Conservation (phyloP, 805 yeast species). For the Teunomyces barrocoloradensis region DNA sequence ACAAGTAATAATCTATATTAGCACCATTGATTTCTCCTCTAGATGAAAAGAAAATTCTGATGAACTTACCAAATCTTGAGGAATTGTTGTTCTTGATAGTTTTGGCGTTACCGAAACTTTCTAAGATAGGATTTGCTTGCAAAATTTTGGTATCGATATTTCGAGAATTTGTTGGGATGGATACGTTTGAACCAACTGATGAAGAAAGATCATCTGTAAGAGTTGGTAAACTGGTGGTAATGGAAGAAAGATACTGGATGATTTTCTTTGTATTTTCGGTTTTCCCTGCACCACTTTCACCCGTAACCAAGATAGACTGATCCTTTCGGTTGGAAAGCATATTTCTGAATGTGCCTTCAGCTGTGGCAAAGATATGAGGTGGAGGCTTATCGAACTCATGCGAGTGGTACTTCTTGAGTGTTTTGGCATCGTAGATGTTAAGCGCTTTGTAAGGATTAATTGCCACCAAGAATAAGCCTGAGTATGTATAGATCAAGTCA, state of each 20-base stretch:
- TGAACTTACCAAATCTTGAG: slow-evolving; percentile 94
- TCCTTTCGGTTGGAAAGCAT: slow-evolving; percentile 65
- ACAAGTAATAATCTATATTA: slow-evolving; percentile 87
- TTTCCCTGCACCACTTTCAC: slow-evolving; percentile 98
- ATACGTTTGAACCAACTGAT: neutral
- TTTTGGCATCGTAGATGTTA: slow-evolving; percentile 64
- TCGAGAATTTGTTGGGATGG: slow-evolving; percentile 16
- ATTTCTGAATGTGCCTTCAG: slow-evolving; percentile 81
- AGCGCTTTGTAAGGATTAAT: slow-evolving; percentile 84
- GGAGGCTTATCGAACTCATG: slow-evolving; percentile 37
- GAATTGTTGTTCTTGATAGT: slow-evolving; percentile 92
- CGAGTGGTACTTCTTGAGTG: slow-evolving; percentile 53
- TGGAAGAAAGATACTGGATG: slow-evolving; percentile 83
- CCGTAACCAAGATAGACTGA: slow-evolving; percentile 94
- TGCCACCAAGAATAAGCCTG: slow-evolving; percentile 93
- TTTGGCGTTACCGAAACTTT: slow-evolving; percentile 95
- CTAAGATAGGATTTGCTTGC: slow-evolving; percentile 93
- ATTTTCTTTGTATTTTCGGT: slow-evolving; percentile 96
- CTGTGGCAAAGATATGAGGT: slow-evolving; percentile 91
- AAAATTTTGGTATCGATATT: slow-evolving; percentile 80
- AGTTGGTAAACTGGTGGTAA: slow-evolving; percentile 40
- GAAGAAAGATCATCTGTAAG: slow-evolving; percentile 8
- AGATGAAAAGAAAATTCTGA: slow-evolving; percentile 72
- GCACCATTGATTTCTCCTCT: slow-evolving; percentile 79
- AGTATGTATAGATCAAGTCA: slow-evolving; percentile 85